Base-by-base conservation (phyloP, 495 filamentous ascomycete species). In the Letharia columbiana region DNA sequence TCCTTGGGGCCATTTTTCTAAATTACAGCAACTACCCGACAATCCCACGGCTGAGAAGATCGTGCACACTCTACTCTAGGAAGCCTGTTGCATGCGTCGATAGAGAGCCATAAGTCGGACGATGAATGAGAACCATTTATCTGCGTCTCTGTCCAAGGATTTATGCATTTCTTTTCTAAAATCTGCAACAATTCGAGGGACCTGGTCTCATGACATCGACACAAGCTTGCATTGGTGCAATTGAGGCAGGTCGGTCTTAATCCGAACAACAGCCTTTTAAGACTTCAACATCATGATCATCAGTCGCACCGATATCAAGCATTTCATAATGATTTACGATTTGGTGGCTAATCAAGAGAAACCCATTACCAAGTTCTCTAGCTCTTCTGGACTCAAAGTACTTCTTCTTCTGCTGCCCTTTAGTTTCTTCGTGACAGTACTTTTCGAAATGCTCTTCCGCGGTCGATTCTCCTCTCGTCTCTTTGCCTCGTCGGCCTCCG, bases 301-400 rank as follows among this genome's bases (percentile, higher is more conserved):
- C 49, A 52, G n/a, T 3, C 23, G 40, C n/a, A 4, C 3, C 23
- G 10, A 49, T n/a, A 49, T 49, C 45, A n/a, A 20, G 49, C 9
- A 12, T 52, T 52, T 52, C n/a, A 28, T 0, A 28, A 13, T 17
- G 28, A 15, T 54, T 17, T 65, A 23, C 41, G 33, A 49, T 10
- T 37, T 57, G 54, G 6, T 18, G 4, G 8, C 6, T 6, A 37
- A 33, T 61, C 39, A 66, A 15, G 18, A 44, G 37, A 44, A 28
- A 37, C 80, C 77, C 76, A 88, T 83, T 37, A 57, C 54, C 69
- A 88, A 74, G 57, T 85, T 84, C 63, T 88, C 85, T 58, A 91
- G 70, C 69, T 91, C 89, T 77, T 86, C 86, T n/a, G 82, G 84
- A 33, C 84, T 88, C 1, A 91, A 77, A 11, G 89, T 91, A 66